A percentile compares a stretch with the other conserved stretches of the same genome.
Evolutionary conservation across 2,329 filamentous ascomycete genomes (phyloP).

Genomic region (Calcarisporium arbuscula): DNA sequence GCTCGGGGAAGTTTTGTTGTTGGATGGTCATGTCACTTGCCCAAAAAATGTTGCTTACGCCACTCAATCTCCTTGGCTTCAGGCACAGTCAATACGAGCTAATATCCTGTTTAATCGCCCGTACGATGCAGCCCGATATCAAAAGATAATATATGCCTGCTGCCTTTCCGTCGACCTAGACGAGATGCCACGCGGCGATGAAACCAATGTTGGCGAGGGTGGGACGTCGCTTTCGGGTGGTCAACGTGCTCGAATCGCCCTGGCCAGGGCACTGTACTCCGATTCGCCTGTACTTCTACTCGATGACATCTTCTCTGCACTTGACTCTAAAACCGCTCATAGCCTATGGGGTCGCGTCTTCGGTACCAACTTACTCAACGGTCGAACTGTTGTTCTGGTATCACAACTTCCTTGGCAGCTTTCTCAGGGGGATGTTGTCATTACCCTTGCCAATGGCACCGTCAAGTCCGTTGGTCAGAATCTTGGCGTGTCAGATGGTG

Average conservation of each 20-base stretch:
- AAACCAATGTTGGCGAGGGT: slow-evolving; percentile 45
- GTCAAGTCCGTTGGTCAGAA: slow-evolving; percentile 33
- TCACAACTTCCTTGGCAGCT: slow-evolving; percentile 47
- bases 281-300: slow-evolving; percentile 46
- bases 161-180: slow-evolving; percentile 42
- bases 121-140: slow-evolving; percentile 45
- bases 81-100: slow-evolving; percentile 45
- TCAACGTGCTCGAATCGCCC: slow-evolving; percentile 46
- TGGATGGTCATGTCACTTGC: slow-evolving; percentile 21
- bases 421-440: slow-evolving; percentile 38
- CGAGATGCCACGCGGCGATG: slow-evolving; percentile 42
- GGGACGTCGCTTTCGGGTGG: slow-evolving; percentile 48
- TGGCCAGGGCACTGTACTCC: slow-evolving; percentile 51
- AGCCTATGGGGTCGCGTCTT: slow-evolving; percentile 50
- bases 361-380: slow-evolving; percentile 44
- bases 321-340: slow-evolving; percentile 50
- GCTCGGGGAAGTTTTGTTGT: slow-evolving; percentile 49
- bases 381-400: slow-evolving; percentile 47
- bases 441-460: slow-evolving; percentile 37
- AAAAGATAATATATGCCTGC: slow-evolving; percentile 47
- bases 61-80: slow-evolving; percentile 49
- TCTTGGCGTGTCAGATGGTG: slow-evolving; percentile 35
- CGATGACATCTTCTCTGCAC: slow-evolving; percentile 51
- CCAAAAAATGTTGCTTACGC: slow-evolving; percentile 47
- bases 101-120: slow-evolving; percentile 47